phyloP scores from a whole-genome alignment of 139 green algal species.

The Chlorella sp. region DNA sequence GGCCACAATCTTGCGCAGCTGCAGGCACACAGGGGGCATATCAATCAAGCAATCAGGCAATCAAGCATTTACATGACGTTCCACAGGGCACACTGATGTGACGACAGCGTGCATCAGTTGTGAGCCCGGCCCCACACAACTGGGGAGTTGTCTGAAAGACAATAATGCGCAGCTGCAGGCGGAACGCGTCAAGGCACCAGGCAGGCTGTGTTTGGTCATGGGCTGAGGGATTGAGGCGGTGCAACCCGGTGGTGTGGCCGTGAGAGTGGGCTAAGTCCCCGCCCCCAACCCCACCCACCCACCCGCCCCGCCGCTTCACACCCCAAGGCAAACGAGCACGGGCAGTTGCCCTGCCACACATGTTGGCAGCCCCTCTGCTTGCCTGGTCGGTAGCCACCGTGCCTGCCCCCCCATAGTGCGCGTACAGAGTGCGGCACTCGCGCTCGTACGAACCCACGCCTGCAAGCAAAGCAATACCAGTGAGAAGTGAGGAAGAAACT shows the following conservation, averaged over 20 bases:
- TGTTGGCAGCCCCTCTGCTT: not conserved
- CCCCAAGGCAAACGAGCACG: not conserved
- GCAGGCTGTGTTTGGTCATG: too few species aligned
- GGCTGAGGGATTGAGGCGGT: too few species aligned
- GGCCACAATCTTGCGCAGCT: slow-evolving; percentile 42
- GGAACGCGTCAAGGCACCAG: not conserved
- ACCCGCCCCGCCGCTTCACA: too few species aligned
- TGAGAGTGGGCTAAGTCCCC: too few species aligned
- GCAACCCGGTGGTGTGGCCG: too few species aligned
- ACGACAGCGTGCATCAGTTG: too few species aligned
- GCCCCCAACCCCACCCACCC: not conserved
- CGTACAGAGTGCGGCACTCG: slow-evolving; percentile 72
- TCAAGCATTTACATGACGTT: too few species aligned
- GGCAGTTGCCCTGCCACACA: not conserved
- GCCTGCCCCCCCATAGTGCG: slow-evolving; percentile 69
- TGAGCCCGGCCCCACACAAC: too few species aligned
- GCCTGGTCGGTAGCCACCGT: slow-evolving; percentile 49
- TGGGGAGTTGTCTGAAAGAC: too few species aligned
- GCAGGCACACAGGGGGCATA: not conserved
- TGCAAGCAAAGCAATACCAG: not conserved
- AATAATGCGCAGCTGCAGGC: slow-evolving; percentile 33
- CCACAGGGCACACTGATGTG: too few species aligned
- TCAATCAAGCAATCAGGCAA: too few species aligned
- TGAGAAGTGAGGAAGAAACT: too few species aligned
- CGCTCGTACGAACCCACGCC: slow-evolving; percentile 64